Evolutionary conservation across 2,329 filamentous ascomycete genomes (phyloP).

Genomic region (Botrytis tulipae): DNA sequence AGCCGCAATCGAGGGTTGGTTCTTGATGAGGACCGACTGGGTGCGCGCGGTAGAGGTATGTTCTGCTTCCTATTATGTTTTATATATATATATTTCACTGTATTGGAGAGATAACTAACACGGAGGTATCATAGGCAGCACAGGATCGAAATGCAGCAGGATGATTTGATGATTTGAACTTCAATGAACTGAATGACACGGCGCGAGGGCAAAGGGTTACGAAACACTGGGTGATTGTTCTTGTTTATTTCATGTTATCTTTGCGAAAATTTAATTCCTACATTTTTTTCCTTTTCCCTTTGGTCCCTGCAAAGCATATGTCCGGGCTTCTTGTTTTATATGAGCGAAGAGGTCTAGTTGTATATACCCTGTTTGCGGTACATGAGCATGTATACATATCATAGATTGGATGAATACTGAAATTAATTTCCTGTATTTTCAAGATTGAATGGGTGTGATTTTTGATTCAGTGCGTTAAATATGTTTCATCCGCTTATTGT

Average conservation of each 20-base stretch:
- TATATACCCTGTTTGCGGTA: background rate
- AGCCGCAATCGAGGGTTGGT: conserved; percentile 53
- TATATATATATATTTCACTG: background rate
- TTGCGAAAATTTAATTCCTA: background rate
- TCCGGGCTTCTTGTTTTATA: background rate
- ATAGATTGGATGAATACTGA: background rate
- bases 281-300: no score
- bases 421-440: background rate
- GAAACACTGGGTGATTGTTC: background rate
- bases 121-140: conserved; percentile 45
- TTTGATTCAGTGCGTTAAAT: background rate
- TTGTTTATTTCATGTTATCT: background rate
- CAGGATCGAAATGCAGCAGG: conserved; percentile 51
- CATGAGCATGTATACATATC: background rate
- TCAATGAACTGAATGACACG: background rate
- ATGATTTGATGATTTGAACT: conserved; percentile 24
- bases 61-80: background rate
- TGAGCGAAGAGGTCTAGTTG: background rate
- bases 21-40: conserved; percentile 56
- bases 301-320: background rate
- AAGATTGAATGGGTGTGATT: background rate
- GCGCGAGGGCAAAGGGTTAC: background rate
- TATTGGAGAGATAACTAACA: background rate
- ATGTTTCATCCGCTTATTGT: background rate
- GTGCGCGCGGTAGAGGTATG: conserved; percentile 52